Conservation (phyloP, 1,139 yeast genomes). For the Yamadazyma diddensiae region DNA sequence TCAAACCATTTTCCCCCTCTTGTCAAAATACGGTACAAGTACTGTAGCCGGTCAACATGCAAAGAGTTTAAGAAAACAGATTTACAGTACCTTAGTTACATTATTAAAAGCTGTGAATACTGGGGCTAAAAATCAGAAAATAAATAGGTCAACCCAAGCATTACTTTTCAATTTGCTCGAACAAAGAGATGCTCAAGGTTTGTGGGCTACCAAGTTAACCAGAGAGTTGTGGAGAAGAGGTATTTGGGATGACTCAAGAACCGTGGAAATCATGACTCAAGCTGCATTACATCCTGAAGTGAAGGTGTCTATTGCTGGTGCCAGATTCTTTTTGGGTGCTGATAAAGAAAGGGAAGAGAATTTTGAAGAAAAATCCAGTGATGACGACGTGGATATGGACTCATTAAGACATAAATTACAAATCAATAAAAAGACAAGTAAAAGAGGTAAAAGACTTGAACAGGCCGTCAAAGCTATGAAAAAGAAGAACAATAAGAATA, state of each 20-base stretch:
- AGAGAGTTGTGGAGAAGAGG: slow-evolving; percentile 97
- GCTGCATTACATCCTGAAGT: slow-evolving; percentile 87
- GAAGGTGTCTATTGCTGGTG: slow-evolving; percentile 89
- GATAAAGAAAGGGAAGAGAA: slow-evolving; percentile 92
- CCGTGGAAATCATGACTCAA: slow-evolving; percentile 95
- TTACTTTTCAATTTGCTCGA: slow-evolving; percentile 80
- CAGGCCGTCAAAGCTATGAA: slow-evolving; percentile 66
- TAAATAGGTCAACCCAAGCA: slow-evolving; percentile 89
- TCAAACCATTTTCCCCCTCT: slow-evolving; percentile 83
- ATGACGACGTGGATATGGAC: slow-evolving; percentile 68
- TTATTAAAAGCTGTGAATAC: slow-evolving; percentile 79
- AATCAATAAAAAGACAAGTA: slow-evolving; percentile 78
- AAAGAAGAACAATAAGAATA: slow-evolving; percentile 50
- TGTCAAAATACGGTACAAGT: slow-evolving; percentile 48
- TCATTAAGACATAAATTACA: slow-evolving; percentile 76
- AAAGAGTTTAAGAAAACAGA: slow-evolving; percentile 77
- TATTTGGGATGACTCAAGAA: slow-evolving; percentile 95
- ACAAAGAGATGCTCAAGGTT: slow-evolving; percentile 74
- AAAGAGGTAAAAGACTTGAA: slow-evolving; percentile 76
- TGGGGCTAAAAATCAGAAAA: slow-evolving; percentile 80
- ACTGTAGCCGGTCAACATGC: slow-evolving; percentile 69
- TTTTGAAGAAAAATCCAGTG: slow-evolving; percentile 65
- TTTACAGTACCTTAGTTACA: slow-evolving; percentile 74
- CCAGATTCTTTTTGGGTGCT: slow-evolving; percentile 87
- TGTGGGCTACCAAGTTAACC: slow-evolving; percentile 95